A percentile compares a stretch with the other conserved stretches of the same genome.
phyloP scores from a whole-genome alignment of 768 basidiomycete genomes.

The Fomitopsis pulvina region DNA sequence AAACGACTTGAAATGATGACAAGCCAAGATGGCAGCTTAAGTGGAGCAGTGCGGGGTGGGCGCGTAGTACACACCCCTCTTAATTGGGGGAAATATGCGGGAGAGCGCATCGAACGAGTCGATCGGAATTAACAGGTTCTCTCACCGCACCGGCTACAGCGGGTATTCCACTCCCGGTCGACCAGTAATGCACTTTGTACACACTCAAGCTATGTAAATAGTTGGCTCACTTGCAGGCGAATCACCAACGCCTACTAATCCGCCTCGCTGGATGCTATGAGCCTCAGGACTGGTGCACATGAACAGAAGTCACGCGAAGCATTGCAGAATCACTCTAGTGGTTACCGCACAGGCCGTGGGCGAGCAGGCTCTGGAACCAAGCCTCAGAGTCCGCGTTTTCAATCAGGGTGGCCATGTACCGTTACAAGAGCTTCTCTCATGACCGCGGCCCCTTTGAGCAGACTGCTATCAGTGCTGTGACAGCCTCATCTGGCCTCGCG shows the following conservation, averaged over 20 bases:
- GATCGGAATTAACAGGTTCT: neutral
- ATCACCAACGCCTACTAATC: neutral
- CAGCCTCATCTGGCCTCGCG: too few relatives aligned
- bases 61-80: neutral
- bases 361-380: too few relatives aligned
- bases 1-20: neutral
- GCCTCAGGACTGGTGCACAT: too few relatives aligned
- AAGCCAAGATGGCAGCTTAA: neutral
- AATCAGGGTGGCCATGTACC: too few relatives aligned
- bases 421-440: too few relatives aligned
- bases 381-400: too few relatives aligned
- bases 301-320: too few relatives aligned
- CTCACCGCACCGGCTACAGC: neutral
- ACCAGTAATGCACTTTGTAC: neutral
- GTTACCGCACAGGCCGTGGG: too few relatives aligned
- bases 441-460: too few relatives aligned
- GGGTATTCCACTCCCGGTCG: neutral
- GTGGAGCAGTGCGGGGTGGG: neutral
- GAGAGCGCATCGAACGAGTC: neutral
- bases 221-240: neutral
- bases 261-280: neutral
- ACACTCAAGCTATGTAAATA: neutral
- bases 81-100: conserved; percentile 3
- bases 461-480: too few relatives aligned
- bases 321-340: too few relatives aligned